Base-by-base conservation (phyloP, 805 yeast species). In the Wickerhamiella brachini region DNA sequence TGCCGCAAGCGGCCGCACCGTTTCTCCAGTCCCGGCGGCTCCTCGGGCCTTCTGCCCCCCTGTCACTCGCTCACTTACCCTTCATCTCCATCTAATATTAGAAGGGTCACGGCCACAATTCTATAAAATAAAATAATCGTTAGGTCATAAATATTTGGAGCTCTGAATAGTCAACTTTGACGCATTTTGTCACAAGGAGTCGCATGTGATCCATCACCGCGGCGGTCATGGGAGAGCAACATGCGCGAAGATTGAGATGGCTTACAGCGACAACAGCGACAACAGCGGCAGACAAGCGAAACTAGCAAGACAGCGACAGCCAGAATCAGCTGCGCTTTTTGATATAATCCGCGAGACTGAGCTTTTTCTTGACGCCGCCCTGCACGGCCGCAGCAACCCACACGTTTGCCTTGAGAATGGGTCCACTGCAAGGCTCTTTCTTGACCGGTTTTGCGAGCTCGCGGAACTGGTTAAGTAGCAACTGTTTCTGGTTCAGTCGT, bases 281-380 rank as follows among this genome's bases (percentile, higher is more conserved):
- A n/a, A n/a, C n/a, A n/a, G n/a, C n/a, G n/a, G n/a, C n/a, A n/a
- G n/a, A n/a, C n/a, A n/a, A n/a, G n/a, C n/a, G n/a, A n/a, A n/a
- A n/a, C n/a, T n/a, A n/a, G n/a, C n/a, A n/a, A n/a, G n/a, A n/a
- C n/a, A n/a, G n/a, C 12, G 34, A 12, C 12, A 7, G 34, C 34
- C 15, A 7, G n/a, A 12, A 9, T 12, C 15, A 37, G 18, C 41
- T 21, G 1, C 46, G 47, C 44, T 49, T 49, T 44, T 37, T 43
- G 45, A 55, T 55, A 43, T 58, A 58, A 44, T 58, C 62, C 5
- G 59, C 58, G 41, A 58, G 37, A 41, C 57, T 57, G 42, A 58
- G 50, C 34, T 54, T 50, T 50, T 58, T 58, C 42, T 51, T 51
- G 15, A 45, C 39, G 7, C 26, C 34, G 23, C 26, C 29, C 37